These are phyloP conservation scores for Magnaporthiopsis poae DNA, from an alignment of 2,329 filamentous ascomycete genomes.

Conservation along the genomic window DNA sequence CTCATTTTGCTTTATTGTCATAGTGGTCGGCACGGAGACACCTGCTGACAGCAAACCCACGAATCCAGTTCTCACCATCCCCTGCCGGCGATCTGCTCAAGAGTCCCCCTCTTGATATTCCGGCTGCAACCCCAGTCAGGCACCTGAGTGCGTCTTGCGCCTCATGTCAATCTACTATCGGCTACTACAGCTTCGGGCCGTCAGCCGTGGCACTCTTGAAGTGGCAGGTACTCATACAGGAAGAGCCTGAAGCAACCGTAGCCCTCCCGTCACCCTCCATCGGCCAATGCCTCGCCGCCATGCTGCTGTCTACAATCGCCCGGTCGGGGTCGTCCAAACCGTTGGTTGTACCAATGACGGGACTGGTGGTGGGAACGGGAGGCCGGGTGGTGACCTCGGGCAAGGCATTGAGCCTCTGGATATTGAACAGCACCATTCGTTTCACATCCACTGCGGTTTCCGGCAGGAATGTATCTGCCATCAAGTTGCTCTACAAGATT, in stretches of 20 bases:
- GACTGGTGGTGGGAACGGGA: conserved; percentile 1
- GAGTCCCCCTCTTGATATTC: neutral
- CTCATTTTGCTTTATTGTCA: too few relatives aligned
- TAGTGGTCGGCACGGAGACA: neutral
- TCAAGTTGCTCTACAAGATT: conserved; percentile 44
- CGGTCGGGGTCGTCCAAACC: conserved; percentile 50
- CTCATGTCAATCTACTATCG: conserved; percentile 35
- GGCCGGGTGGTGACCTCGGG: neutral
- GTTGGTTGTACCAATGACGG: conserved; percentile 34
- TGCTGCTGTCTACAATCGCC: conserved; percentile 42
- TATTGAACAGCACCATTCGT: conserved; percentile 44
- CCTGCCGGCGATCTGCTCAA: neutral
- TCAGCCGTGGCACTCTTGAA: conserved; percentile 44
- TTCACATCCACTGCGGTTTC: conserved; percentile 34
- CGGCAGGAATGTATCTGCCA: conserved; percentile 25
- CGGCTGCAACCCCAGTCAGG: conserved; percentile 10
- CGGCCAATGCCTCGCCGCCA: conserved; percentile 42
- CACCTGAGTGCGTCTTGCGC: conserved; percentile 35
- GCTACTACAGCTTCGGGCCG: conserved; percentile 35
- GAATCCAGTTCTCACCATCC: neutral
- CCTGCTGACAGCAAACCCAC: neutral
- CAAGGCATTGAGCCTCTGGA: conserved; percentile 40
- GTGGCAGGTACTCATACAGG: conserved; percentile 41
- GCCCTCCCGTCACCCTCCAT: conserved; percentile 26
- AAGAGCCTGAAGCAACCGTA: conserved; percentile 16